Base-by-base conservation (phyloP, 768 basidiomycete species). In the Cyclocybe aegerita region DNA sequence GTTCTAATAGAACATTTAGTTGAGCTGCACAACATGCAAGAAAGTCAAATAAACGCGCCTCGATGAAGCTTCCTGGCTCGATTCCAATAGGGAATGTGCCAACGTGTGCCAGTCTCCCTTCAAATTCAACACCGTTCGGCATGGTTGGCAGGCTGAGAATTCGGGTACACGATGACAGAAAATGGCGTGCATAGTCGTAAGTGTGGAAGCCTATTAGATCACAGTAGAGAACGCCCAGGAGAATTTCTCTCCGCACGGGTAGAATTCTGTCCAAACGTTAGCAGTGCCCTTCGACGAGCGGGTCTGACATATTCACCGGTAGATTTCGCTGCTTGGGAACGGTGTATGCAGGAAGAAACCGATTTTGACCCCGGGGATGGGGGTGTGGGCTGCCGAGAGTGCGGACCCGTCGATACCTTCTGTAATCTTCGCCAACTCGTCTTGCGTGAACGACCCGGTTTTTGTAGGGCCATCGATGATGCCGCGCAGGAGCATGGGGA, bases 71-170 rank as follows among this genome's bases (percentile, higher is more conserved):
- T 43, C 73, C 72, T 0, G 97, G 96, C 64, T 99, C 97, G 56
- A 99, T 99, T 53, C 97, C 97, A 62, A 99, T 98, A 12, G 97
- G 97, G 79, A 96, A 99, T 1, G 97, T 99, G 39, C 97, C 97
- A 56, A 99, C 96, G 58, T 97, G 93, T 15, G 93, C 94, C 50
- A 97, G 81, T 33, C 94, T 86, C 36, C 96, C 94, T 63, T 93
- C 91, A 60, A 97, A 94, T 65, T 97, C 92, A 58, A 98, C 92
- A 39, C 96, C 93, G 65, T 98, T 98, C 3, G 97, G 97, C 90
- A 97, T 93, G 1, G 97, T 98, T 10, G 93, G 86, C 31, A 98
- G 79, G 32, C 88, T 89, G 35, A 99, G 84, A 57, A 99, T 96
- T 39, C 97, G 89, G 2, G 97, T 98, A 70, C 95, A 98, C 38